phyloP scores from a whole-genome alignment of 2,329 filamentous ascomycete genomes.

The Aureobasidium pullulans region DNA sequence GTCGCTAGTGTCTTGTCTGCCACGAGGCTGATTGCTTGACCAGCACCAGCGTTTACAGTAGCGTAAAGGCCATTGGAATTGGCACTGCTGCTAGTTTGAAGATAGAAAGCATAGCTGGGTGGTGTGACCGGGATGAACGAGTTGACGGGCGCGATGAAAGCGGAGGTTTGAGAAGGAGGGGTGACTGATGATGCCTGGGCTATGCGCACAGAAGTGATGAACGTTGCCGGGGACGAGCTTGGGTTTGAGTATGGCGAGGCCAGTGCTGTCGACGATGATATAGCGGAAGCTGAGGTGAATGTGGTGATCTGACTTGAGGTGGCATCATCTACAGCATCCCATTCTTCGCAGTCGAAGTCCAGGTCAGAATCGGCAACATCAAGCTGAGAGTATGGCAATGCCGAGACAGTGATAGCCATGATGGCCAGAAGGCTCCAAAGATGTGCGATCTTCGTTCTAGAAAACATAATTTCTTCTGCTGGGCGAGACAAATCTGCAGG shows the following conservation, averaged over 20 bases:
- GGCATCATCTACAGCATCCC: not conserved
- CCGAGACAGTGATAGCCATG: not conserved
- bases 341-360: not conserved
- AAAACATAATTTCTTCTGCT: not conserved
- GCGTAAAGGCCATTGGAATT: not conserved
- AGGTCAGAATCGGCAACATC: not conserved
- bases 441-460: not conserved
- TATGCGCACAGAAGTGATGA: not conserved
- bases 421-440: not conserved
- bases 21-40: not conserved
- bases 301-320: not conserved
- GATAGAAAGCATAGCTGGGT: not conserved
- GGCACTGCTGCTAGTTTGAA: not conserved
- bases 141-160: not conserved
- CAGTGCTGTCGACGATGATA: not conserved
- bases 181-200: not conserved
- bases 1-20: not conserved
- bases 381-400: not conserved
- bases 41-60: not conserved
- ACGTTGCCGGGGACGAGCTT: not conserved
- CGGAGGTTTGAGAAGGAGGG: not conserved
- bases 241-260: not conserved
- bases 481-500: not conserved
- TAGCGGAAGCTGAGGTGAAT: too few relatives aligned
- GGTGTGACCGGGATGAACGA: not conserved